Evolutionary conservation across 2,329 filamentous ascomycete species (phyloP), one percentile per base, ranked within the genome.

Genomic region (Talaromyces sp.): DNA sequence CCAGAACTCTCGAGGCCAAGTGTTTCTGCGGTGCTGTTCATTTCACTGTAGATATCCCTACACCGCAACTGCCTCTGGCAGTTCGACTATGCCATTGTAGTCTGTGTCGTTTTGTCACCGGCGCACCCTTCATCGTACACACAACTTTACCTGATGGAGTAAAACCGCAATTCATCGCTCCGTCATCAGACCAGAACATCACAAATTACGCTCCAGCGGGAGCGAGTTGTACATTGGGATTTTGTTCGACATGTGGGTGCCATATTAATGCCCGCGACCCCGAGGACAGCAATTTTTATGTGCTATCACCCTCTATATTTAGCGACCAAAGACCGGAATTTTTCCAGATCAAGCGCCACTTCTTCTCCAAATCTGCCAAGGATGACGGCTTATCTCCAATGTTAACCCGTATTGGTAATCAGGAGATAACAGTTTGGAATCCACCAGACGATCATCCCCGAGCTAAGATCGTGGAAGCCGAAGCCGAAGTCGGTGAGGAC

Each of bases 171-270:
- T 75, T 74, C 43, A 67, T 71, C 11, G 62, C 64, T 1, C 70
- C 71, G 3, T 74, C 72, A 10, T 63, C 60, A 47, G 56, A 65
- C 2, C 59, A 65, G 4, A 65, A 67, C 3, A 45, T 73, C 10
- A 73, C 72, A 13, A 5, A 27, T 3, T 82, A 79, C 61, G 47
- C 69, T 2, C 76, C 74, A 43, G 73, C 76, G 0, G 65, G 72
- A 4, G 65, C 67, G 3, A 64, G 67, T 5, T 68, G 74, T 14
- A 76, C 68, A 27, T 67, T 74, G 5, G 79, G 77, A 66, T 80
- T 80, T 67, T 83, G 82, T 68, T 71, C 71, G 7, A 80, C 73
- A 8, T 83, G 82, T 65, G 81, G 81, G 11, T 78, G 77, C 27
- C 76, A 78, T 10, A 67, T 75, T 7, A 72, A 31, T 31, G 27